Percentiles rank a stretch among this genome's conserved stretches.
Evolutionary conservation across 345 rosid species (phyloP).

Genomic region (Boechera retrofracta): DNA sequence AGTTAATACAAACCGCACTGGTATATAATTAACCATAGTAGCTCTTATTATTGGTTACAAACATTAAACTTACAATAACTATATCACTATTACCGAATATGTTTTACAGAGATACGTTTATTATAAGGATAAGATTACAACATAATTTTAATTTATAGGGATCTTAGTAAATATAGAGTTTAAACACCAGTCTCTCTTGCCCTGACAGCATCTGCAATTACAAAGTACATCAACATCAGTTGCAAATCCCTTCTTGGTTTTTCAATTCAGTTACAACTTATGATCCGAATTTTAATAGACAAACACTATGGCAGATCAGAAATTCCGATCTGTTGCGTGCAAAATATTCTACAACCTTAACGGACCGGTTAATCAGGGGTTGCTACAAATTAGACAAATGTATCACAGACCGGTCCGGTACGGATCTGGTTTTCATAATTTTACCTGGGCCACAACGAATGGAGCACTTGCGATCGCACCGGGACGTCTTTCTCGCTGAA

Average conservation of each 20-base stretch:
- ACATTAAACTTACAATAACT: no score
- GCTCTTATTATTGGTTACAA: constrained; percentile 10
- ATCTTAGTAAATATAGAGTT: constrained; percentile 7
- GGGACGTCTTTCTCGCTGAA: constrained; percentile 55
- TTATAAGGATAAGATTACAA: constrained; percentile 14
- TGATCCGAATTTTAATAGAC: no score
- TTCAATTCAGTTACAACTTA: not conserved
- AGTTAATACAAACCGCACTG: not conserved
- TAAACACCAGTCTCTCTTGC: constrained; percentile 29
- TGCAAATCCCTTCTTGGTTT: constrained; percentile 5
- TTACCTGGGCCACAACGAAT: constrained; percentile 58
- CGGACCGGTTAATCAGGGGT: not conserved
- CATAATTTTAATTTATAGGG: not conserved
- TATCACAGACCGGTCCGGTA: constrained; percentile 6
- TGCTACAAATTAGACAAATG: not conserved
- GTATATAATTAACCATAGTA: not conserved
- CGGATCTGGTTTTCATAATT: constrained; percentile 9
- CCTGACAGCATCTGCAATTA: constrained; percentile 34
- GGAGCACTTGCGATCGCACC: constrained; percentile 63
- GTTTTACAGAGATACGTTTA: not conserved
- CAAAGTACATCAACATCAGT: constrained; percentile 7
- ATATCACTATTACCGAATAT: not conserved
- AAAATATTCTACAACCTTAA: not conserved
- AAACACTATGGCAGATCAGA: not conserved
- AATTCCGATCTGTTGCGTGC: not conserved